Evolutionary conservation across 768 basidiomycete species (phyloP).

Genomic region (Suillus sp.): DNA sequence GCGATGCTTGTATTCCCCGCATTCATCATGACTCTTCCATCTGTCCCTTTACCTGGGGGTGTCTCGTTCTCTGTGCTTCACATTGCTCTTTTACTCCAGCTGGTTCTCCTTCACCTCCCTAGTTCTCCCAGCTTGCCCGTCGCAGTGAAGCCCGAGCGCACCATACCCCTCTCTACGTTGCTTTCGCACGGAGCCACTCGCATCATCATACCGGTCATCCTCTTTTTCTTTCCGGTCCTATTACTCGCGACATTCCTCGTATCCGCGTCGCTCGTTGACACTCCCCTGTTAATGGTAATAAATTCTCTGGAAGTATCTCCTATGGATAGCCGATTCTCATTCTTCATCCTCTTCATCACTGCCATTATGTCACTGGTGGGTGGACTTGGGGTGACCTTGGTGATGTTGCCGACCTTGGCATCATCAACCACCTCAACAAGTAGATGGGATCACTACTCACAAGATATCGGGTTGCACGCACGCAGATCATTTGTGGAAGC

Average conservation of each 20-base stretch:
- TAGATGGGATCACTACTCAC: constrained; percentile 54
- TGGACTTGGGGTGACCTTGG: constrained; percentile 36
- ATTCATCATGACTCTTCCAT: constrained; percentile 45
- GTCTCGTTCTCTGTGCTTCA: constrained; percentile 45
- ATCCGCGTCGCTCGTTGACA: constrained; percentile 49
- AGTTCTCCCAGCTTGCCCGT: constrained; percentile 45
- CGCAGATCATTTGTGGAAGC: constrained; percentile 42
- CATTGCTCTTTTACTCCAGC: constrained; percentile 38
- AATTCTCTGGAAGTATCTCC: constrained; percentile 38
- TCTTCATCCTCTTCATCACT: constrained; percentile 41
- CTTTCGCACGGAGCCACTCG: constrained; percentile 40
- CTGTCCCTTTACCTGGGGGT: constrained; percentile 43
- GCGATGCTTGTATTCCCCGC: constrained; percentile 42
- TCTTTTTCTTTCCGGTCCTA: constrained; percentile 54
- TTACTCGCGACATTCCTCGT: constrained; percentile 46
- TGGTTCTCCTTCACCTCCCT: constrained; percentile 51
- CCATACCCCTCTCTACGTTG: constrained; percentile 49
- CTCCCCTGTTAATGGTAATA: constrained; percentile 23
- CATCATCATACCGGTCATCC: constrained; percentile 40
- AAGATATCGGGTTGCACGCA: constrained; percentile 43
- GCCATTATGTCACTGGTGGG: constrained; percentile 37
- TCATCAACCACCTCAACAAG: constrained; percentile 11
- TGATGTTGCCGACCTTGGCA: constrained; percentile 23
- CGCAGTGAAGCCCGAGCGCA: constrained; percentile 39
- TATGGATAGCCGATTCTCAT: constrained; percentile 48